These are phyloP conservation scores for Leccinum subfulvum DNA, from an alignment of 1,284 basidiomycete species.

Conservation along the genomic window DNA sequence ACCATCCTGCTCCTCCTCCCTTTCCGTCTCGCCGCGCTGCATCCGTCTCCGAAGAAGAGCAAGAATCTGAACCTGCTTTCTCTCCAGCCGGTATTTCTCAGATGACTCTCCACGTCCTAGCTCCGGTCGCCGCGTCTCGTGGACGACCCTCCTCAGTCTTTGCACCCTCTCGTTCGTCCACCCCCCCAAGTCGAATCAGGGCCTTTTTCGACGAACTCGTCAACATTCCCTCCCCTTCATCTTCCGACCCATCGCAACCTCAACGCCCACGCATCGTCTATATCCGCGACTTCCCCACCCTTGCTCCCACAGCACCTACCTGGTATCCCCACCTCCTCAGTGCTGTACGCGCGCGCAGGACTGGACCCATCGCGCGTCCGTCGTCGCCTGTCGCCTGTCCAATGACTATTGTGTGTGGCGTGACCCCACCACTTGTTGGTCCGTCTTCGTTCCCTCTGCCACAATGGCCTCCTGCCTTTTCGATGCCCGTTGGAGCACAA, in stretches of 20 bases:
- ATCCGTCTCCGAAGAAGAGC: conserved; percentile 54
- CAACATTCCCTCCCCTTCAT: conserved; percentile 50
- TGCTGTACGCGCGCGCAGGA: conserved; percentile 71
- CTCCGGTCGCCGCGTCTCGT: conserved; percentile 42
- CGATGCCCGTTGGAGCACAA: conserved; percentile 9
- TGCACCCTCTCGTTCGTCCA: conserved; percentile 39
- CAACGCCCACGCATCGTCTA: conserved; percentile 74
- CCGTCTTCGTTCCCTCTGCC: conserved; percentile 17
- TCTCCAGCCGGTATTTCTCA: conserved; percentile 38
- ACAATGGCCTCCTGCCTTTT: conserved; percentile 10
- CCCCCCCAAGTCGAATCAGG: conserved; percentile 55
- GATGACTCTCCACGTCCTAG: conserved; percentile 62
- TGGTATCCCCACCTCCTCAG: conserved; percentile 82
- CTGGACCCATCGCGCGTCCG: conserved; percentile 55
- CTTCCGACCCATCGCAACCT: conserved; percentile 25
- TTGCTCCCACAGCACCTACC: conserved; percentile 66
- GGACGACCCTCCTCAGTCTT: conserved; percentile 44
- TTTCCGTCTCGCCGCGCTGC: conserved; percentile 28
- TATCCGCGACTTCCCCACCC: conserved; percentile 75
- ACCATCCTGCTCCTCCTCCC: conserved; percentile 40
- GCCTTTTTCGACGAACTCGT: conserved; percentile 74
- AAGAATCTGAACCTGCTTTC: conserved; percentile 30
- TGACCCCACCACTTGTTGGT: conserved; percentile 64
- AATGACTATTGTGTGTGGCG: conserved; percentile 79
- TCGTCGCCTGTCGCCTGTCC: conserved; percentile 62